Conservation (phyloP, 257 asterid genomes). For the Orobanche coerulescens region DNA sequence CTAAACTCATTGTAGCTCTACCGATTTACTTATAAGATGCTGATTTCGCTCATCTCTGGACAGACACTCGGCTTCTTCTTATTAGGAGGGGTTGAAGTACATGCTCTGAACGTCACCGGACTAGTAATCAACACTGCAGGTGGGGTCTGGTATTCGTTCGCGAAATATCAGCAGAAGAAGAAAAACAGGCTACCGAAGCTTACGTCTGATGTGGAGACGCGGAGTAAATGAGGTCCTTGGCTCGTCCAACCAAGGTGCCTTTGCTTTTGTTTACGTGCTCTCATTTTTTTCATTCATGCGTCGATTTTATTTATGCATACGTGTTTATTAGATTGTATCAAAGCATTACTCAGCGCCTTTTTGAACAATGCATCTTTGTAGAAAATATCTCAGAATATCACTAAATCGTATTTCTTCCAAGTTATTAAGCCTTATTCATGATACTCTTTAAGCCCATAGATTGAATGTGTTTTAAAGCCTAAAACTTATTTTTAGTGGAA, state of each 20-base stretch:
- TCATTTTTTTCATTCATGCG: not conserved
- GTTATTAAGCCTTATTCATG: too few relatives aligned
- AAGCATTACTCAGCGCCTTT: too few relatives aligned
- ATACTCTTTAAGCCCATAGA: too few relatives aligned
- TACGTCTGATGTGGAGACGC: conserved; percentile 38
- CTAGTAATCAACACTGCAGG: conserved; percentile 85
- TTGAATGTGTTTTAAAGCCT: too few relatives aligned
- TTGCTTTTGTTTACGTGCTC: not conserved
- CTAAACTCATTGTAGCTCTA: too few relatives aligned
- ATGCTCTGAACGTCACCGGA: conserved; percentile 72
- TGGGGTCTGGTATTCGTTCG: conserved; percentile 80
- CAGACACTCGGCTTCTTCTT: conserved; percentile 79
- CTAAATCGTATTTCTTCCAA: too few relatives aligned
- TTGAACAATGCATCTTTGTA: too few relatives aligned
- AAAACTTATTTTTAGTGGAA: too few relatives aligned
- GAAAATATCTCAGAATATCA: too few relatives aligned
- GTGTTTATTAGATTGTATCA: too few relatives aligned
- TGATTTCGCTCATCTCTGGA: conserved; percentile 1
- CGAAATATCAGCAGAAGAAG: conserved; percentile 83
- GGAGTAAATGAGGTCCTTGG: conserved; percentile 37
- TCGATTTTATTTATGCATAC: not conserved
- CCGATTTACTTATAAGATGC: conserved; percentile 7
- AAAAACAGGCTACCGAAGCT: conserved; percentile 51
- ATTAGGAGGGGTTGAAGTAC: conserved; percentile 87
- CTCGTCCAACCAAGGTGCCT: not conserved